phyloP scores from a whole-genome alignment of 345 rosid genomes.

The Eucalyptus tenuipes region DNA sequence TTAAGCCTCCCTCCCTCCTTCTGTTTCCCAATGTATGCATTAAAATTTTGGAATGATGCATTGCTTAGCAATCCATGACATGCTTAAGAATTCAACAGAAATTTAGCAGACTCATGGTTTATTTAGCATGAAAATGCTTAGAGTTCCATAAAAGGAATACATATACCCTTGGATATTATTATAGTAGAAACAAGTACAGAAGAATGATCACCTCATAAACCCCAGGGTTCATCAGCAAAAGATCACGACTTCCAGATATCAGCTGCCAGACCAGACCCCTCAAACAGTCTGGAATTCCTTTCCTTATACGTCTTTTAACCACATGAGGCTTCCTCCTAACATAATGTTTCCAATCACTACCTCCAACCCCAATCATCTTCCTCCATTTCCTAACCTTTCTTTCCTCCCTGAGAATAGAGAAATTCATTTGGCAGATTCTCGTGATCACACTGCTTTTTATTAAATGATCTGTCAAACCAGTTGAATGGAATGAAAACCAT shows the following conservation, averaged over 20 bases:
- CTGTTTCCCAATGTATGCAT: neutral
- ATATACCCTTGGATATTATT: neutral
- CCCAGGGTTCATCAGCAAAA: conserved; percentile 91
- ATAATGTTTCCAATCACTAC: conserved; percentile 97
- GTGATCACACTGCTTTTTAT: neutral
- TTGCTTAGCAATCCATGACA: neutral
- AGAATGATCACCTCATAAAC: conserved; percentile 56
- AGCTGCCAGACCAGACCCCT: conserved; percentile 99
- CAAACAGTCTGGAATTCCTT: conserved; percentile 95
- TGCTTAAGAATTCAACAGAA: neutral
- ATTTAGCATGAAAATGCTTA: neutral
- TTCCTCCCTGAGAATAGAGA: conserved; percentile 49
- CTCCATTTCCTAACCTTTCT: conserved; percentile 89
- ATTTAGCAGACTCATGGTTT: neutral
- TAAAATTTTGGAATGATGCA: neutral
- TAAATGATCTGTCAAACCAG: neutral
- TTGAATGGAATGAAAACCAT: neutral
- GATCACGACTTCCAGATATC: conserved; percentile 90
- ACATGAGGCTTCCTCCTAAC: conserved; percentile 78
- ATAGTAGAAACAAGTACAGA: neutral
- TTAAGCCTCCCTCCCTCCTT: neutral
- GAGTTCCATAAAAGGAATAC: neutral
- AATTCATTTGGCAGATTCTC: neutral
- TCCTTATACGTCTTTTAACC: conserved; percentile 73
- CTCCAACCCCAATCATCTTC: conserved; percentile 96